These are phyloP conservation scores for Balakata baccata DNA, from an alignment of 345 rosid genomes.

Conservation along the genomic window DNA sequence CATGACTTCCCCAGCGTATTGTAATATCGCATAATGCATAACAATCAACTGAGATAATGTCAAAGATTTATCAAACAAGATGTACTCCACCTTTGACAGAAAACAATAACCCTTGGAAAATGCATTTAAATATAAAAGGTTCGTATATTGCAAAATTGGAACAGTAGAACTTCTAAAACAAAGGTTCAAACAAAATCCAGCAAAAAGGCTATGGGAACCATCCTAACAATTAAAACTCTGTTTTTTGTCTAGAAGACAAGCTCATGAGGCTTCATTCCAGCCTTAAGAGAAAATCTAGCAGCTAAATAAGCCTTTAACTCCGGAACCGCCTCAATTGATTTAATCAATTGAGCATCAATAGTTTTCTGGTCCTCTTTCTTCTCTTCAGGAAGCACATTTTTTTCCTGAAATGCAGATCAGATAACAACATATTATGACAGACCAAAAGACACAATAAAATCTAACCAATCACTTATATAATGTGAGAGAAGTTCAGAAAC, in stretches of 20 bases:
- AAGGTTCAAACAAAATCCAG: slow-evolving; percentile 17
- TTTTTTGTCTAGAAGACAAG: slow-evolving; percentile 23
- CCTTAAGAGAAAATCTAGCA: slow-evolving; percentile 64
- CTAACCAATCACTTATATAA: neutral
- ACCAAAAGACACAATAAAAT: neutral
- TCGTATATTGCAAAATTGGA: slow-evolving; percentile 15
- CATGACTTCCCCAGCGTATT: too few species aligned
- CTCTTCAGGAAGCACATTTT: slow-evolving; percentile 61
- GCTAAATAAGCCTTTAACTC: slow-evolving; percentile 77
- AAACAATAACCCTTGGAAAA: slow-evolving; percentile 12
- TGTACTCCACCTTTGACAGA: neutral
- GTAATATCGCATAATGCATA: too few species aligned
- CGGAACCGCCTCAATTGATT: slow-evolving; percentile 61
- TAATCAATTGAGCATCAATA: slow-evolving; percentile 55
- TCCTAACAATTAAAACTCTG: slow-evolving; percentile 6
- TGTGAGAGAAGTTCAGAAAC: neutral
- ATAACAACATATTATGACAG: neutral
- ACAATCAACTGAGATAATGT: neutral
- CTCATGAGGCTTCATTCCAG: slow-evolving; percentile 38
- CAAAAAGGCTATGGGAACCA: neutral
- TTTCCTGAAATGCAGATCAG: slow-evolving; percentile 41
- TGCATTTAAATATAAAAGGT: neutral
- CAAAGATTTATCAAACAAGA: neutral
- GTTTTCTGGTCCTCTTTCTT: slow-evolving; percentile 84
- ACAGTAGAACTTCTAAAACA: slow-evolving; percentile 11